phyloP scores from a whole-genome alignment of 2,329 filamentous ascomycete genomes.

The Ophiostoma ulmi region DNA sequence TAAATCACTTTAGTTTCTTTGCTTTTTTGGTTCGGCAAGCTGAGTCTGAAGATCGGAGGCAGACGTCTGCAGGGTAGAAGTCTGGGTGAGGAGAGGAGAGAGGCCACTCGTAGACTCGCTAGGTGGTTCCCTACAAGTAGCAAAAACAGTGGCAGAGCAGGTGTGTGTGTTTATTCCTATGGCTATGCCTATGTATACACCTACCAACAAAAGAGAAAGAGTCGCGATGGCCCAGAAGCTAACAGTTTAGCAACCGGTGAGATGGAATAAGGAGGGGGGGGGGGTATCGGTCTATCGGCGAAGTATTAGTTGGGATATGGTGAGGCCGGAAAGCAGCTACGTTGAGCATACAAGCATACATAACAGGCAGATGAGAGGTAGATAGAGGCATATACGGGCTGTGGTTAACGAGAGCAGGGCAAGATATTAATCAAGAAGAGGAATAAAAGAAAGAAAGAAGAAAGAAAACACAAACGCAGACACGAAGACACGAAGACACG shows the following conservation, averaged over 20 bases:
- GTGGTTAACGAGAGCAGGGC: too few species aligned
- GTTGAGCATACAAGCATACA: not conserved
- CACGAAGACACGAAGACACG: not conserved
- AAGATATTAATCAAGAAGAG: not conserved
- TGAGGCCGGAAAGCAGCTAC: not conserved
- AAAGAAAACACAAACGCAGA: not conserved
- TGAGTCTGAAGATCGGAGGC: not conserved
- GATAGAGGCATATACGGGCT: not conserved
- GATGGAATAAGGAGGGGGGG: not conserved
- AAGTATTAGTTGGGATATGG: slow-evolving; percentile 6
- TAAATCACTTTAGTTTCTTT: slow-evolving; percentile 10
- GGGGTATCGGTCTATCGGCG: not conserved
- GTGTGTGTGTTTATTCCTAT: too few species aligned
- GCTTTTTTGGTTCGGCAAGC: slow-evolving; percentile 7
- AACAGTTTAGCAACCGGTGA: not conserved
- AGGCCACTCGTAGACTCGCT: too few species aligned
- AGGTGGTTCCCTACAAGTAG: not conserved
- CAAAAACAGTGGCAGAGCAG: not conserved
- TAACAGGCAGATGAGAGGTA: not conserved
- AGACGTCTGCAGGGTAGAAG: not conserved
- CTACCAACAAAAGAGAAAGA: not conserved
- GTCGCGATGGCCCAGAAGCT: not conserved
- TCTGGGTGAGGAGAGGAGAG: not conserved
- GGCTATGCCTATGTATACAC: too few species aligned
- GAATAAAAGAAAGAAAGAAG: not conserved